Conservation (phyloP, 768 basidiomycete species). For the Coprinopsis sp. region DNA sequence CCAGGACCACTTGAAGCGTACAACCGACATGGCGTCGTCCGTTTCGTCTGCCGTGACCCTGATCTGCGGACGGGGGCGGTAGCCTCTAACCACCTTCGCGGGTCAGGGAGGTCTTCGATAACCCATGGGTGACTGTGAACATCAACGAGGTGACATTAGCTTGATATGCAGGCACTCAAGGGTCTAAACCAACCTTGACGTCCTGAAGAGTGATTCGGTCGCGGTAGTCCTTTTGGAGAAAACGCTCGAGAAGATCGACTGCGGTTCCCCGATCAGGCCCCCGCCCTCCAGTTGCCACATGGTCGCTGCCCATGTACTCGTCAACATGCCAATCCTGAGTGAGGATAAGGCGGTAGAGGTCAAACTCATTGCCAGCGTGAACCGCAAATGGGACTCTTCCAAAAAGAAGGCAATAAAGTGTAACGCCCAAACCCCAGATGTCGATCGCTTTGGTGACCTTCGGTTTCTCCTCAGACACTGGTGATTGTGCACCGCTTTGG, state of each 20-base stretch:
- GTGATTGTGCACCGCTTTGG: too few species aligned
- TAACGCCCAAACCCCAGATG: slow-evolving; percentile 96
- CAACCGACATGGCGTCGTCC: slow-evolving; percentile 61
- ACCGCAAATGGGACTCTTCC: slow-evolving; percentile 72
- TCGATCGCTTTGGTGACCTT: slow-evolving; percentile 91
- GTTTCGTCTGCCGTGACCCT: slow-evolving; percentile 75
- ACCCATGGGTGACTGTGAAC: slow-evolving; percentile 57
- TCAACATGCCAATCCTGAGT: slow-evolving; percentile 68
- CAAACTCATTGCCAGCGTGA: slow-evolving; percentile 50
- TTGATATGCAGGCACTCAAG: slow-evolving; percentile 9
- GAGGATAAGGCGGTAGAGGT: slow-evolving; percentile 76
- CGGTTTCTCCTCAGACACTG: too few species aligned
- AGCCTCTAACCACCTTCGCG: slow-evolving; percentile 60
- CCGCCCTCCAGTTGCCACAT: slow-evolving; percentile 59
- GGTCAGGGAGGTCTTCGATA: slow-evolving; percentile 58
- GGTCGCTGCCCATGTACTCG: slow-evolving; percentile 68
- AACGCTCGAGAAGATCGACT: slow-evolving; percentile 63
- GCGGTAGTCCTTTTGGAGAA: slow-evolving; percentile 77
- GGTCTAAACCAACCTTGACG: slow-evolving; percentile 57
- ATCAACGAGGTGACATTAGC: slow-evolving; percentile 8
- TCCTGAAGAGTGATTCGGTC: slow-evolving; percentile 74
- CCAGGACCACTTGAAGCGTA: slow-evolving; percentile 62
- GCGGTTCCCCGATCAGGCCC: slow-evolving; percentile 55
- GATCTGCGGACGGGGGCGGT: slow-evolving; percentile 28
- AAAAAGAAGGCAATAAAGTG: slow-evolving; percentile 90